Evolutionary conservation across 1,139 yeast genomes (phyloP).

Genomic region (Geotrichum cucujoidarum): DNA sequence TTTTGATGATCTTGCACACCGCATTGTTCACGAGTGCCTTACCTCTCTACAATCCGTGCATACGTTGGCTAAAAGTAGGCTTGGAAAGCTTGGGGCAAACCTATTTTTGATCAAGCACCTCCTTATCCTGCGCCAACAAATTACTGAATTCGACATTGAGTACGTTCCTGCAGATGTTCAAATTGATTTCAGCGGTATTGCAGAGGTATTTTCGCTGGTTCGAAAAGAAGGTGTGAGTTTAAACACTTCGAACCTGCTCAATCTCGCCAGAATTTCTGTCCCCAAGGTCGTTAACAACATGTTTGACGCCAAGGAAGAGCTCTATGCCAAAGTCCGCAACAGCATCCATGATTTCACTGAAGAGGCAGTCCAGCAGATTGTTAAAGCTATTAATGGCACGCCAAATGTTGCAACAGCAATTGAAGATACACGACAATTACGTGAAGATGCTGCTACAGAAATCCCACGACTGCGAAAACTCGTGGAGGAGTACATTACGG

Average conservation of each 20-base stretch:
- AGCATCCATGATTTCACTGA: conserved; percentile 61
- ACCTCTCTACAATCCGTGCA: conserved; percentile 53
- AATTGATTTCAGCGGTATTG: conserved; percentile 67
- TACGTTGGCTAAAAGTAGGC: conserved; percentile 39
- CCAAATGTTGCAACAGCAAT: conserved; percentile 30
- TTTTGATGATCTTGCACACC: conserved; percentile 86
- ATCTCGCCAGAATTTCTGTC: conserved; percentile 61
- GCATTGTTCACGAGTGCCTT: conserved; percentile 75
- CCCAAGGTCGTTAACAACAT: conserved; percentile 82
- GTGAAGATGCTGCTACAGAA: conserved; percentile 47
- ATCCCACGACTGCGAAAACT: conserved; percentile 54
- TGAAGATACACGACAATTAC: conserved; percentile 39
- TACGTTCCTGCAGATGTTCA: conserved; percentile 64
- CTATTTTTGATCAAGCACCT: conserved; percentile 69
- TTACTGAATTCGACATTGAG: conserved; percentile 77
- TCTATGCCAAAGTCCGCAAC: conserved; percentile 66
- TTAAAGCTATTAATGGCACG: conserved; percentile 35
- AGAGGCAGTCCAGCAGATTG: conserved; percentile 35
- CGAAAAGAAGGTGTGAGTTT: conserved; percentile 32
- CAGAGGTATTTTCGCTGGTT: conserved; percentile 51
- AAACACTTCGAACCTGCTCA: conserved; percentile 45
- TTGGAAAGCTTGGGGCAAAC: conserved; percentile 52
- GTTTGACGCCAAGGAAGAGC: conserved; percentile 78
- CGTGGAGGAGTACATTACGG: conserved; percentile 45
- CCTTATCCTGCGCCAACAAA: conserved; percentile 62